Evolutionary conservation across 495 filamentous ascomycete genomes (phyloP), one percentile per base, ranked within the genome.

Genomic region (Aspergillus steynii): DNA sequence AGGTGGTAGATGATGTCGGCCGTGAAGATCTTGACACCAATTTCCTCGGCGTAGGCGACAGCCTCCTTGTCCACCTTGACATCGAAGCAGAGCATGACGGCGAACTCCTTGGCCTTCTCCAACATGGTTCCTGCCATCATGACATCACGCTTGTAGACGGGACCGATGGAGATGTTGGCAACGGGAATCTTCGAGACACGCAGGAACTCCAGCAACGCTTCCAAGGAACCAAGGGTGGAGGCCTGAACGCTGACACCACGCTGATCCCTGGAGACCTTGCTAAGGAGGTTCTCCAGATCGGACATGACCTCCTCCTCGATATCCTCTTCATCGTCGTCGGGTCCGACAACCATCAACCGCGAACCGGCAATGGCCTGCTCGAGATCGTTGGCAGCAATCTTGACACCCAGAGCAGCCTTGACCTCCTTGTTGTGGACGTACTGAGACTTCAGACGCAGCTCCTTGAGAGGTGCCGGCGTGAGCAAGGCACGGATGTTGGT

Each of bases 361-460:
- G 96, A 99, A 67, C 96, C 96, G 57, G 96, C 96, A 74, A 99
- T 99, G 64, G 96, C 96, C 55, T 91, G 86, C 73, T 99, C 96
- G 25, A 99, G 89, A 61, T 94, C 92, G 64, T 97, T 96, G 51
- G 96, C 96, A 55, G 92, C 90, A 68, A 99, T 97, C 83, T 99
- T 99, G 68, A 99, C 93, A 88, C 96, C 96, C 66, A 98, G 83
- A 2, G 96, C 92, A 10, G 96, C 96, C 82, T 98, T 99, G 73
- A 97, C 93, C 76, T 97, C 92, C 81, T 98, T 97, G 80, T 99
- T 97, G 78, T 99, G 96, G 12, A 99, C 93, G 65, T 99, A 99
- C 60, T 86, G 82, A 5, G 92, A 96, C 74, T 91, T 99, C 65
- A 99, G 83, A 68, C 96, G 90, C 63, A 99, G 77, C 75, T 99